A percentile compares a stretch with the other conserved stretches of the same genome.
Evolutionary conservation across 2,329 filamentous ascomycete species (phyloP).

Genomic region (Thelonectria blattea): DNA sequence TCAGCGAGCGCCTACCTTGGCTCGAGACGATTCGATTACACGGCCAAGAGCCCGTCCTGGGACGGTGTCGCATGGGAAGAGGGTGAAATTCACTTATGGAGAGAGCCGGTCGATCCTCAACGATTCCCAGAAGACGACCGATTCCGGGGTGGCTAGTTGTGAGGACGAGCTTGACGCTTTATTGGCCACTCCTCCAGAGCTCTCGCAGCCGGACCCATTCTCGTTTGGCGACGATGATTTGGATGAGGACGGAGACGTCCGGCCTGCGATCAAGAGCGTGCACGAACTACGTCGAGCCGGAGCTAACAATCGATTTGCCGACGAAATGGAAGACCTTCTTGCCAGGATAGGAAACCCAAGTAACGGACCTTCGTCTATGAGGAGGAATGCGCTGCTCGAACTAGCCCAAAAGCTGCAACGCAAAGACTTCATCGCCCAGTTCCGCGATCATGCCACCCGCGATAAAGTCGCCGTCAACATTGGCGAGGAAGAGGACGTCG

Average conservation of each 20-base stretch:
- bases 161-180: slow-evolving; percentile 34
- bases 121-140: slow-evolving; percentile 37
- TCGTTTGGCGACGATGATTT: slow-evolving; percentile 37
- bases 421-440: slow-evolving; percentile 70
- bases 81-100: slow-evolving; percentile 46
- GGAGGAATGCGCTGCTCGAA: slow-evolving; percentile 65
- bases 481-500: slow-evolving; percentile 62
- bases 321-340: slow-evolving; percentile 69
- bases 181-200: slow-evolving; percentile 32
- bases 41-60: slow-evolving; percentile 37
- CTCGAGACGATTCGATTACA: slow-evolving; percentile 27
- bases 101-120: slow-evolving; percentile 41
- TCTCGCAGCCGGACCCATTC: slow-evolving; percentile 35
- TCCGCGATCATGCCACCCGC: slow-evolving; percentile 76
- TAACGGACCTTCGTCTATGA: slow-evolving; percentile 54
- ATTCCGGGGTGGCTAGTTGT: slow-evolving; percentile 29
- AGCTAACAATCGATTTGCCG: slow-evolving; percentile 69
- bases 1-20: slow-evolving; percentile 27
- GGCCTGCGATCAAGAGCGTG: slow-evolving; percentile 64
- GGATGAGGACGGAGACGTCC: slow-evolving; percentile 50
- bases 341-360: slow-evolving; percentile 63
- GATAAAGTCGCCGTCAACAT: slow-evolving; percentile 70
- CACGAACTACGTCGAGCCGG: slow-evolving; percentile 71
- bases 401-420: slow-evolving; percentile 64
- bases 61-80: slow-evolving; percentile 38